Evolutionary conservation across 2,329 filamentous ascomycete species (phyloP), one percentile per base, ranked within the genome.

Genomic region (Hypoxylon sp.): DNA sequence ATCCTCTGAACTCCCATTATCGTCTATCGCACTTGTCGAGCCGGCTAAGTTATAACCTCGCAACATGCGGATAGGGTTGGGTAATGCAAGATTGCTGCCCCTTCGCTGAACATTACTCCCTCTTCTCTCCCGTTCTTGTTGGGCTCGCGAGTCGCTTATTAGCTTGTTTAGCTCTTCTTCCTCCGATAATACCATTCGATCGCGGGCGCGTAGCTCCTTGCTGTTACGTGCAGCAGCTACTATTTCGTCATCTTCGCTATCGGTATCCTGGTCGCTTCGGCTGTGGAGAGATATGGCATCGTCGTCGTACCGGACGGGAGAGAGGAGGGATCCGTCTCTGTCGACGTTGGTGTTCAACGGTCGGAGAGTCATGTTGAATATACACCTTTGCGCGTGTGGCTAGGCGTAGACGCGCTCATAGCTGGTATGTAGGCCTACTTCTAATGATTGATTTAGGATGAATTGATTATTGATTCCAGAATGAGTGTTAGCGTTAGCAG

Each of bases 161-260:
- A 88, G 70, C 43, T 77, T 77, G 60, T 88, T 83, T 34, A 82
- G 75, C 69, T 89, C 86, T 54, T 92, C 89, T 69, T 92, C 88
- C 60, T 91, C 88, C 62, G 89, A 79, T 61, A 93, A 72, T 0
- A 93, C 84, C 30, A 83, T 78, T 31, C 84, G 78, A 67, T 91
- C 88, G 69, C 88, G 84, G 25, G 83, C 81, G 26, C 84, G 81
- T 47, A 91, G 76, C 68, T 91, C 88, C 46, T 81, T 75, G 65
- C 86, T 89, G 58, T 84, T 89, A 36, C 87, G 81, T 23, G 84
- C 84, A 6, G 80, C 81, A 51, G 79, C 75, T 55, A 88, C 74
- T 43, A 89, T 77, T 63, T 89, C 78, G 68, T 91, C 87, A 69
- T 91, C 88, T 60, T 90, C 87, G 71, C 84, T 89, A 67, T 91